These are phyloP conservation scores for Leucogyrophana mollusca DNA, from an alignment of 768 basidiomycete species.

Conservation along the genomic window DNA sequence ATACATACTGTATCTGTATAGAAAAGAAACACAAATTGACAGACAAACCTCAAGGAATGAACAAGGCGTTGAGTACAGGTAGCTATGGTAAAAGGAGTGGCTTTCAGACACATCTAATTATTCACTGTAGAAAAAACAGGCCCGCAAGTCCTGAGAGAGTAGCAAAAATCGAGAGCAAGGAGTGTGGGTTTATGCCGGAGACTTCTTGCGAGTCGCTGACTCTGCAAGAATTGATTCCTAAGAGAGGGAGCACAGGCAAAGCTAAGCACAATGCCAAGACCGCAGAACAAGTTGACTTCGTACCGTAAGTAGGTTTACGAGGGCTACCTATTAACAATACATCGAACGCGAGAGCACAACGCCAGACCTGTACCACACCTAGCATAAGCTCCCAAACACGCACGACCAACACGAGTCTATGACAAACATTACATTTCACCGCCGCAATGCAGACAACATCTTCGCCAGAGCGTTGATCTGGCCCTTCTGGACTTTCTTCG, in stretches of 20 bases:
- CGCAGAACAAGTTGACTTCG: slow-evolving; percentile 27
- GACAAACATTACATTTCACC: slow-evolving; percentile 40
- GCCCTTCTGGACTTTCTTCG: slow-evolving; percentile 83
- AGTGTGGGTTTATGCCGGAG: slow-evolving; percentile 19
- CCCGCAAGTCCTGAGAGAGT: slow-evolving; percentile 15
- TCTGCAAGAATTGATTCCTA: slow-evolving; percentile 6
- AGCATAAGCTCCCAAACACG: slow-evolving; percentile 20
- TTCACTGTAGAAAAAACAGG: no score
- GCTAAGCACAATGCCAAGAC: slow-evolving; percentile 22
- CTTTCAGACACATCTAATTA: slow-evolving; percentile 15
- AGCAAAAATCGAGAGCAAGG: slow-evolving; percentile 10
- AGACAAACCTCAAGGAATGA: slow-evolving; percentile 14
- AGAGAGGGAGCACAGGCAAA: slow-evolving; percentile 13
- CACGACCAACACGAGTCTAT: slow-evolving; percentile 11
- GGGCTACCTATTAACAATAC: slow-evolving; percentile 58
- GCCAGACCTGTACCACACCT: slow-evolving; percentile 33
- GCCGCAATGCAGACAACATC: slow-evolving; percentile 83
- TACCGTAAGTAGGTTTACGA: slow-evolving; percentile 34
- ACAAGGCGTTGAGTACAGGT: slow-evolving; percentile 3
- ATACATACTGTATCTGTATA: slow-evolving; percentile 19
- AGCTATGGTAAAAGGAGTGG: slow-evolving; percentile 19
- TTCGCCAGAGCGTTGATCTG: slow-evolving; percentile 90
- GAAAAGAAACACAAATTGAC: slow-evolving; percentile 18
- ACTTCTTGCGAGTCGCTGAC: slow-evolving; percentile 23
- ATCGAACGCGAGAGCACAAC: slow-evolving; percentile 36